Conservation (phyloP, 2,329 filamentous ascomycete genomes). For the Colletotrichum siamense region DNA sequence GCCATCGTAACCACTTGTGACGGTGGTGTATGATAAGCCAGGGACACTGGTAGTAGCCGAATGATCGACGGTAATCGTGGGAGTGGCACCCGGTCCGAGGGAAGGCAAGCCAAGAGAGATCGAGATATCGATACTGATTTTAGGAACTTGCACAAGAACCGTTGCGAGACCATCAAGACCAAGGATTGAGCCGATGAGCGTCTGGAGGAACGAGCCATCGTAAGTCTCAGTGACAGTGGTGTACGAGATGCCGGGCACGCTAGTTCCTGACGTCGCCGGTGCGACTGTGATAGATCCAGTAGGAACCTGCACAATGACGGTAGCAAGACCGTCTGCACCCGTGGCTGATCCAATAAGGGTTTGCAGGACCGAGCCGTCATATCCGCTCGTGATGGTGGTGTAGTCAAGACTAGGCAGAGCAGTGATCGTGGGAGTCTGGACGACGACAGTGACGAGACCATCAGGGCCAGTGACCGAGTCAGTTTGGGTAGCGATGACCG, state of each 20-base stretch:
- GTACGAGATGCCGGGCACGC: background rate
- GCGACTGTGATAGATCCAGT: background rate
- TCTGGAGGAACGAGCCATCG: background rate
- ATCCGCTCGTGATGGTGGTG: background rate
- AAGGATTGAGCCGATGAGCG: background rate
- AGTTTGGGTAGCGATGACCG: background rate
- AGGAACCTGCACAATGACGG: background rate
- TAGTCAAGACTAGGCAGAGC: background rate
- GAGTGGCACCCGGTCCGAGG: background rate
- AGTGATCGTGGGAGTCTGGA: background rate
- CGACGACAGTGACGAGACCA: background rate
- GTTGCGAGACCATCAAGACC: background rate
- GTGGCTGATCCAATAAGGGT: background rate
- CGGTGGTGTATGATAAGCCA: background rate
- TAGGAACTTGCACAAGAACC: background rate
- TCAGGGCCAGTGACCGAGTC: background rate
- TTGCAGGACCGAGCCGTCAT: background rate
- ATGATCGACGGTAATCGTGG: background rate
- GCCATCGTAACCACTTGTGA: conserved; percentile 7
- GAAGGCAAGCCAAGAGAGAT: background rate
- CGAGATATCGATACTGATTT: background rate
- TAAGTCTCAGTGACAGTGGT: background rate
- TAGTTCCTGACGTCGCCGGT: background rate
- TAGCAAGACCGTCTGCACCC: background rate
- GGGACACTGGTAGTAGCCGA: background rate